Percentiles rank a stretch among this genome's conserved stretches.
Evolutionary conservation across 2,329 filamentous ascomycete genomes (phyloP).

Genomic region (Phaeophleospora eucalypticola): DNA sequence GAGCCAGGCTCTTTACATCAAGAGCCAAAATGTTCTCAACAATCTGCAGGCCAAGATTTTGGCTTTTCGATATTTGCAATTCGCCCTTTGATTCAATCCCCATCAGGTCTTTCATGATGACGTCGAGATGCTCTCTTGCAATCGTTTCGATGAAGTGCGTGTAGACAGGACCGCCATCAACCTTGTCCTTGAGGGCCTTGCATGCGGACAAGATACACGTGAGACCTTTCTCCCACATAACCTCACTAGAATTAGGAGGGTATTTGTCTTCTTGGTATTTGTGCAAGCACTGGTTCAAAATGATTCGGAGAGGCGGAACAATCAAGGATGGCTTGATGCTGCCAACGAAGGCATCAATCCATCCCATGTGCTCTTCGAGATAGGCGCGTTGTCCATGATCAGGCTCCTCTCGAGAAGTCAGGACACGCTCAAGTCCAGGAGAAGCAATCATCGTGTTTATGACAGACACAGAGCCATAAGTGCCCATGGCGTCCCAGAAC

Average conservation of each 20-base stretch:
- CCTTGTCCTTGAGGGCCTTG: conserved; percentile 12
- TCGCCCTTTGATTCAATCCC: conserved; percentile 31
- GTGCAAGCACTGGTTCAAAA: conserved; percentile 70
- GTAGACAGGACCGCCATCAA: conserved; percentile 28
- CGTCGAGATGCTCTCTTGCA: conserved; percentile 26
- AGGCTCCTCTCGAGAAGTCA: conserved; percentile 53
- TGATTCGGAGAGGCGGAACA: conserved; percentile 73
- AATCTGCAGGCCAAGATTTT: conserved; percentile 57
- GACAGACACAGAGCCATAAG: conserved; percentile 73
- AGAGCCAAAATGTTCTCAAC: conserved; percentile 64
- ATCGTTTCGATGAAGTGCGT: conserved; percentile 29
- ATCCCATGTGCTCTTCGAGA: conserved; percentile 64
- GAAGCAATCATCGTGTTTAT: conserved; percentile 80
- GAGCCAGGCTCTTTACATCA: conserved; percentile 65
- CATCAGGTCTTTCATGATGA: conserved; percentile 28
- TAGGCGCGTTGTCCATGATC: conserved; percentile 42
- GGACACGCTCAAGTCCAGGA: conserved; percentile 58
- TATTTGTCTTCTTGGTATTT: conserved; percentile 55
- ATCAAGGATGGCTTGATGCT: conserved; percentile 74
- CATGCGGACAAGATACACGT: conserved; percentile 23
- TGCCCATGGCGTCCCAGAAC: conserved; percentile 84
- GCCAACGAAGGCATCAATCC: conserved; percentile 72
- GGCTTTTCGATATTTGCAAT: conserved; percentile 29
- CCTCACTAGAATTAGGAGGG: conserved; percentile 55
- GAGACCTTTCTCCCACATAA: conserved; percentile 62